These are phyloP conservation scores for Leccinum fallax DNA, from an alignment of 1,284 basidiomycete genomes.

Conservation along the genomic window DNA sequence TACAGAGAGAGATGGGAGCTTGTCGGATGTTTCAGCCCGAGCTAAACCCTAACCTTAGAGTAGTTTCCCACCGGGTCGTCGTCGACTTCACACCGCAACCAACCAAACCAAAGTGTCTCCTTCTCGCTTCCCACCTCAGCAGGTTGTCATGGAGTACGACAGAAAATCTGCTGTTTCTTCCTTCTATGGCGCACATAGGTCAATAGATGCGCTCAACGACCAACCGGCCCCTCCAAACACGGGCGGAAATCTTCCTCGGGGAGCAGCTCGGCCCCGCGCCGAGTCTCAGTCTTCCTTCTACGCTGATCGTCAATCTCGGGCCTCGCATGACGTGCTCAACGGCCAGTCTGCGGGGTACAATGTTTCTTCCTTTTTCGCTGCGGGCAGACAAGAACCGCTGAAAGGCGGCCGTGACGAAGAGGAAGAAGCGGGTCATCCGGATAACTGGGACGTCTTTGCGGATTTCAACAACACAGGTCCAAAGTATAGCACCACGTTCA, in stretches of 20 bases:
- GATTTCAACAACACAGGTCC: conserved; percentile 92
- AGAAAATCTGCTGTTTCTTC: conserved; percentile 75
- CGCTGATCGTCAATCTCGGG: conserved; percentile 40
- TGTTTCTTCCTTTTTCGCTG: conserved; percentile 59
- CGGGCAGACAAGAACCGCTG: conserved; percentile 69
- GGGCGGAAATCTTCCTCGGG: conserved; percentile 22
- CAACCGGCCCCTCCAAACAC: conserved; percentile 27
- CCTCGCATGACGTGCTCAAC: conserved; percentile 49
- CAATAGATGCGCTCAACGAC: conserved; percentile 60
- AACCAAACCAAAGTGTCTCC: background rate
- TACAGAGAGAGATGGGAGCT: no score
- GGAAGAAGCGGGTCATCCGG: conserved; percentile 41
- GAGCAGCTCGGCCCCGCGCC: conserved; percentile 45
- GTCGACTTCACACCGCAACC: background rate
- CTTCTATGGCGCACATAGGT: conserved; percentile 69
- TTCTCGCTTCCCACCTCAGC: background rate
- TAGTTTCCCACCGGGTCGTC: conserved; percentile 20
- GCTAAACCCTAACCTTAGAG: conserved; percentile 32
- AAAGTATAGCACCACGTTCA: conserved; percentile 68
- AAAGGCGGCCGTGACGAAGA: conserved; percentile 72
- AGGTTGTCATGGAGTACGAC: conserved; percentile 51
- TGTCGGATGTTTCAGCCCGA: conserved; percentile 11
- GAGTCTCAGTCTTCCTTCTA: conserved; percentile 73
- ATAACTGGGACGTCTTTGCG: conserved; percentile 83
- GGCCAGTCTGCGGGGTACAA: conserved; percentile 66